These are phyloP conservation scores for Auricularia sp. DNA, from an alignment of 768 basidiomycete species.

Conservation along the genomic window DNA sequence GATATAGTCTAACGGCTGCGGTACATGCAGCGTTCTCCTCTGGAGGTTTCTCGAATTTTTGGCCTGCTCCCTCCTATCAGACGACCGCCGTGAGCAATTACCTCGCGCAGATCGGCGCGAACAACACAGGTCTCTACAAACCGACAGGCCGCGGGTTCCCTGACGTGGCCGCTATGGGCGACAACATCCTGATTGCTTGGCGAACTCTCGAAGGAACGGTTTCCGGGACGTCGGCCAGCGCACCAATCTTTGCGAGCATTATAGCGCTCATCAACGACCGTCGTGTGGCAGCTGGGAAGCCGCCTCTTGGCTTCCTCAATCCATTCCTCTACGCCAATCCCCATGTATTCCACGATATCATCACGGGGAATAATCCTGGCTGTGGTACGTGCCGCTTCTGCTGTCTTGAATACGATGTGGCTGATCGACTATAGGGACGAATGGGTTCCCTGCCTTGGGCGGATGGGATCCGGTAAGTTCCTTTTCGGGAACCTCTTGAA, in stretches of 20 bases:
- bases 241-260: conserved; percentile 24
- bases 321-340: conserved; percentile 23
- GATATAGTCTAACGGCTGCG: neutral
- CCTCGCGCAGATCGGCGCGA: conserved; percentile 16
- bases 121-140: conserved; percentile 17
- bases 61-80: conserved; percentile 7
- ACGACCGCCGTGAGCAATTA: conserved; percentile 9
- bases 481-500: neutral
- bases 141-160: conserved; percentile 12
- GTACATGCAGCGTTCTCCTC: conserved; percentile 10
- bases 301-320: conserved; percentile 26
- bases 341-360: conserved; percentile 24
- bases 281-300: conserved; percentile 18
- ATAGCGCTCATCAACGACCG: conserved; percentile 25
- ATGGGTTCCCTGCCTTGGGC: conserved; percentile 11
- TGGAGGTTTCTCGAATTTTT: conserved; percentile 12
- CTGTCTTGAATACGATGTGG: neutral
- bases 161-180: conserved; percentile 12
- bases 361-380: conserved; percentile 12
- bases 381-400: conserved; percentile 11
- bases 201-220: conserved; percentile 33
- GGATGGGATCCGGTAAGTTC: conserved; percentile 10
- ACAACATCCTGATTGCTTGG: conserved; percentile 9
- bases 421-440: conserved; percentile 8
- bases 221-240: conserved; percentile 25